A percentile compares a stretch with the other conserved stretches of the same genome.
phyloP scores from a whole-genome alignment of 495 filamentous ascomycete species.

The Daldinia bambusicola region DNA sequence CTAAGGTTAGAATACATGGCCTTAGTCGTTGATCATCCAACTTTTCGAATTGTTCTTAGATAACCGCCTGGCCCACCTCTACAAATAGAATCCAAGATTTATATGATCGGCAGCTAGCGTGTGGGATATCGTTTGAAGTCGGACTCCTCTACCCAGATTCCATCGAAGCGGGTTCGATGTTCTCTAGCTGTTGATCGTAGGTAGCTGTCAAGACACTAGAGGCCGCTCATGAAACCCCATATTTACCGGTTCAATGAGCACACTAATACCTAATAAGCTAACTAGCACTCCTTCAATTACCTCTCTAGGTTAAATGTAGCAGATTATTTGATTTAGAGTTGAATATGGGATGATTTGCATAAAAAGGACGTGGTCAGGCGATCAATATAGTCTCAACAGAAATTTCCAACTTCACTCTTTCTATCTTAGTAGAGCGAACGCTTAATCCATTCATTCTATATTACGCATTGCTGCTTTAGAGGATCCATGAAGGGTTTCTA shows the following conservation, averaged over 20 bases:
- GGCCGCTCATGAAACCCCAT: slow-evolving; percentile 9
- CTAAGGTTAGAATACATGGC: slow-evolving; percentile 19
- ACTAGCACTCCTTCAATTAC: slow-evolving; percentile 10
- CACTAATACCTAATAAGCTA: slow-evolving; percentile 23
- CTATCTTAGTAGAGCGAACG: neutral
- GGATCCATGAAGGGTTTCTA: slow-evolving; percentile 16
- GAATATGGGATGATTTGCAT: slow-evolving; percentile 9
- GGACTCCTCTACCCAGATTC: slow-evolving; percentile 18
- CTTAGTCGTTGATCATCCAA: slow-evolving; percentile 31
- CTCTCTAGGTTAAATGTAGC: slow-evolving; percentile 30
- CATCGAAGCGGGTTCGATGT: slow-evolving; percentile 25
- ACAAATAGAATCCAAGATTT: slow-evolving; percentile 17
- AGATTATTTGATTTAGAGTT: slow-evolving; percentile 18
- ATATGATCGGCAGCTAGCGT: slow-evolving; percentile 32
- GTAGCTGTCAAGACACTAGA: slow-evolving; percentile 8
- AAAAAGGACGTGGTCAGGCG: neutral
- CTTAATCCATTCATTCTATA: neutral
- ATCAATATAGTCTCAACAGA: neutral
- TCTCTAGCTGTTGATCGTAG: slow-evolving; percentile 18
- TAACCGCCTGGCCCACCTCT: slow-evolving; percentile 16
- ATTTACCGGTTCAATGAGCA: slow-evolving; percentile 26
- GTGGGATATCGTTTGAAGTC: slow-evolving; percentile 26
- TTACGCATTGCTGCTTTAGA: neutral
- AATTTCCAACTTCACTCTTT: neutral
- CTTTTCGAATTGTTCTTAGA: slow-evolving; percentile 29